phyloP scores from a whole-genome alignment of 1,284 basidiomycete species.

The Apiotrichum montevideense region DNA sequence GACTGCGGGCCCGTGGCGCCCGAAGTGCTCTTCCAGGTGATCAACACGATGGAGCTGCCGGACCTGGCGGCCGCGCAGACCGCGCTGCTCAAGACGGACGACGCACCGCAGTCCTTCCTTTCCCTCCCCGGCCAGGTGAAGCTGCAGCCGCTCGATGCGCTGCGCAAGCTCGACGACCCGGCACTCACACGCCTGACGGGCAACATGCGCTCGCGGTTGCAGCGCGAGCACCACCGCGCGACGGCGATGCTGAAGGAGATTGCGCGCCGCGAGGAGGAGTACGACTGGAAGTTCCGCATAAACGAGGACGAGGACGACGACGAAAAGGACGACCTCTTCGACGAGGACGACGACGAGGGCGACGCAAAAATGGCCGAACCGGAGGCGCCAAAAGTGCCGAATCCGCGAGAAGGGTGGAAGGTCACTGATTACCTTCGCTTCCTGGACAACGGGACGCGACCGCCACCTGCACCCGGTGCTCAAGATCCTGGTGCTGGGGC shows the following conservation, averaged over 20 bases:
- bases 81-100: slow-evolving; percentile 2
- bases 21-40: slow-evolving; percentile 34
- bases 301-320: slow-evolving; percentile 21
- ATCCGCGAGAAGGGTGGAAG: slow-evolving; percentile 29
- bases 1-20: slow-evolving; percentile 22
- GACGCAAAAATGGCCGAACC: slow-evolving; percentile 15
- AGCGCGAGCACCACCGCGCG: slow-evolving; percentile 19
- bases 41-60: slow-evolving; percentile 27
- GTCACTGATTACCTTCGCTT: slow-evolving; percentile 31
- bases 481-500: not conserved
- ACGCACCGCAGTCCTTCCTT: not conserved
- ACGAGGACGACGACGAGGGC: slow-evolving; percentile 19
- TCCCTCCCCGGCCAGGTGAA: not conserved
- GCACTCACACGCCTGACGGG: slow-evolving; percentile 11
- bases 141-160: slow-evolving; percentile 7
- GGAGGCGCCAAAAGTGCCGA: slow-evolving; percentile 9
- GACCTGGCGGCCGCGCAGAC: slow-evolving; percentile 7
- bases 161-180: slow-evolving; percentile 20
- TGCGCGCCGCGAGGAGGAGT: slow-evolving; percentile 22
- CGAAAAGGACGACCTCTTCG: slow-evolving; percentile 19
- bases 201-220: slow-evolving; percentile 17
- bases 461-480: not conserved
- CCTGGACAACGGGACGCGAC: slow-evolving; percentile 27
- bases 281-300: slow-evolving; percentile 31
- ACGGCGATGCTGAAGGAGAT: slow-evolving; percentile 23